A percentile compares a stretch with the other conserved stretches of the same genome.
Conservation (phyloP, 441 rosid species). For the Pelargonium exstipulatum region DNA sequence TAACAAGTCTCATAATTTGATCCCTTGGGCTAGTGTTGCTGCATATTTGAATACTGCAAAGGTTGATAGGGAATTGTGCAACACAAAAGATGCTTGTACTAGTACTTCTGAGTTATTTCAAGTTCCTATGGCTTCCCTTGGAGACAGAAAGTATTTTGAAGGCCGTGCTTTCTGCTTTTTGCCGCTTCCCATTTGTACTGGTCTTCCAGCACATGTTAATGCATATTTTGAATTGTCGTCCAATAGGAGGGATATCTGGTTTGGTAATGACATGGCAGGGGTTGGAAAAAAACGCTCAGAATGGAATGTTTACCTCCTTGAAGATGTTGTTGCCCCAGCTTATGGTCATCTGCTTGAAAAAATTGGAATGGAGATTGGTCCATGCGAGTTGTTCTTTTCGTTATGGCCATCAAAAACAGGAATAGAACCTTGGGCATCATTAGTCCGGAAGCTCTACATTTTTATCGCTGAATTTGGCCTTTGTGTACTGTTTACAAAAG, state of each 20-base stretch:
- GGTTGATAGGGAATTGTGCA: slow-evolving; percentile 33
- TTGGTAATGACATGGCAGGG: slow-evolving; percentile 99
- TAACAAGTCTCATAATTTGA: slow-evolving; percentile 60
- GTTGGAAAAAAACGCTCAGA: slow-evolving; percentile 94
- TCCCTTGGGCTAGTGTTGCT: slow-evolving; percentile 98
- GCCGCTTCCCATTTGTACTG: slow-evolving; percentile 84
- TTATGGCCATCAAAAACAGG: slow-evolving; percentile 76
- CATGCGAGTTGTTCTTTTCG: slow-evolving; percentile 72
- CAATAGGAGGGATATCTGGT: slow-evolving; percentile 98
- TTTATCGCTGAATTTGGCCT: slow-evolving; percentile 71
- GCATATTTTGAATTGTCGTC: slow-evolving; percentile 96
- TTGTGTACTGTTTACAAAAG: slow-evolving; percentile 76
- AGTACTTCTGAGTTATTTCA: slow-evolving; percentile 43
- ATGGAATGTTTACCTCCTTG: slow-evolving; percentile 89
- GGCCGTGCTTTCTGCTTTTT: slow-evolving; percentile 98
- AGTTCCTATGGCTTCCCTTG: slow-evolving; percentile 42
- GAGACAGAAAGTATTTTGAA: slow-evolving; percentile 52
- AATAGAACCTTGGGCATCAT: slow-evolving; percentile 93
- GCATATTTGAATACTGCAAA: slow-evolving; percentile 69
- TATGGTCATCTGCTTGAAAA: slow-evolving; percentile 90
- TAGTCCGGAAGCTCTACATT: slow-evolving; percentile 63
- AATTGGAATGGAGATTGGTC: slow-evolving; percentile 79
- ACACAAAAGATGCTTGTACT: slow-evolving; percentile 26
- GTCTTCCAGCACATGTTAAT: slow-evolving; percentile 92
- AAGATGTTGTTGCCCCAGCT: slow-evolving; percentile 84